A percentile compares a stretch with the other conserved stretches of the same genome.
Conservation (phyloP, 805 yeast genomes). For the Hanseniaspora guilliermondii region DNA sequence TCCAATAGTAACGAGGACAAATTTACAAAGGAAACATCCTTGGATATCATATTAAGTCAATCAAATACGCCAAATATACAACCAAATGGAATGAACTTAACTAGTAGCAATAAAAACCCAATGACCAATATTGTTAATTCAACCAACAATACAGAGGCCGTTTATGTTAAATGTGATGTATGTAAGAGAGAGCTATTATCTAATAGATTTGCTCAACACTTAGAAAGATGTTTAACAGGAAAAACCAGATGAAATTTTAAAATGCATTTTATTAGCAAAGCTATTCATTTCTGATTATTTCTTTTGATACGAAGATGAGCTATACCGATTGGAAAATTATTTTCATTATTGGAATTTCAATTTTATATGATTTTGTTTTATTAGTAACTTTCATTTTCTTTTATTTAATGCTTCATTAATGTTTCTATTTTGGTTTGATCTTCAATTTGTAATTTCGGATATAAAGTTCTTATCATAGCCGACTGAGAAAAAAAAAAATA, state of each 20-base stretch:
- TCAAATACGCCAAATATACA: conserved; percentile 5
- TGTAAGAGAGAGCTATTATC: conserved; percentile 85
- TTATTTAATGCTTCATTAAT: too few species aligned
- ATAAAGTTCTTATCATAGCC: too few species aligned
- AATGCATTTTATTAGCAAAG: too few species aligned
- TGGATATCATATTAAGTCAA: conserved; percentile 7
- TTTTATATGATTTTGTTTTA: too few species aligned
- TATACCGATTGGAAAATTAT: too few species aligned
- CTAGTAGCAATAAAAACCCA: neutral
- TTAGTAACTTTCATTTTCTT: too few species aligned
- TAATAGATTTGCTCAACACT: conserved; percentile 82
- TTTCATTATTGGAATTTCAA: too few species aligned
- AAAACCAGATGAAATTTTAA: conserved; percentile 35
- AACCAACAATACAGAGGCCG: neutral
- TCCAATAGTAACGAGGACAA: neutral
- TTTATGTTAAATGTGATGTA: conserved; percentile 63
- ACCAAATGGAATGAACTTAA: neutral
- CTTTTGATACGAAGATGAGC: too few species aligned
- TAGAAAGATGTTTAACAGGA: conserved; percentile 79
- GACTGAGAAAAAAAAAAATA: too few species aligned
- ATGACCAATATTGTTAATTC: conserved; percentile 2
- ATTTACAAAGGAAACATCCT: conserved; percentile 1
- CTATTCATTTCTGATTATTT: too few species aligned
- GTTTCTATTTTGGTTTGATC: too few species aligned
- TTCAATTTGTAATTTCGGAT: too few species aligned